Percentiles rank a stretch among this genome's conserved stretches.
Conservation (phyloP, 2,329 filamentous ascomycete genomes). For the Fusarium coffeatum region DNA sequence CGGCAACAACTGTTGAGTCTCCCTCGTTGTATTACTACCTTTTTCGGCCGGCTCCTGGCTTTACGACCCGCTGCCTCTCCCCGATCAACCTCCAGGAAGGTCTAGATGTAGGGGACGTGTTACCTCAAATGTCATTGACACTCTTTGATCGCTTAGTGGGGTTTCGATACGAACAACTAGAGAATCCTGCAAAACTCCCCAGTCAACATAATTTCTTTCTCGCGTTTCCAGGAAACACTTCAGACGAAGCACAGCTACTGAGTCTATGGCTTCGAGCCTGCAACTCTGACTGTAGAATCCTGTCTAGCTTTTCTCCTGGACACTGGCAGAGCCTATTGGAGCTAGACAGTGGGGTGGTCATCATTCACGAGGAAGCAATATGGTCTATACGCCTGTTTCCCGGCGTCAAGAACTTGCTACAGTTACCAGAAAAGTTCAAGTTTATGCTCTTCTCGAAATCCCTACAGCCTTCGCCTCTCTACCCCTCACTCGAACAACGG, state of each 20-base stretch:
- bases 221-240: slow-evolving; percentile 58
- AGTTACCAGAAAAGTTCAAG: slow-evolving; percentile 41
- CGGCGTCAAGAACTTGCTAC: slow-evolving; percentile 51
- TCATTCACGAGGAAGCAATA: slow-evolving; percentile 59
- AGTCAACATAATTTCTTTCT: slow-evolving; percentile 57
- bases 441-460: slow-evolving; percentile 58
- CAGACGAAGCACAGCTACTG: slow-evolving; percentile 53
- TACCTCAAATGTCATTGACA: slow-evolving; percentile 34
- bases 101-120: slow-evolving; percentile 5
- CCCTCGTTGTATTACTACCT: slow-evolving; percentile 52
- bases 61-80: slow-evolving; percentile 42
- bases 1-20: background rate
- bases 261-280: slow-evolving; percentile 58
- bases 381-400: slow-evolving; percentile 56
- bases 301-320: slow-evolving; percentile 55
- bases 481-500: slow-evolving; percentile 13
- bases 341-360: slow-evolving; percentile 49
- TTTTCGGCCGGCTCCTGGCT: slow-evolving; percentile 47
- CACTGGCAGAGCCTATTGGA: slow-evolving; percentile 61
- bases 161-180: slow-evolving; percentile 50
- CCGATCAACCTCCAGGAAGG: slow-evolving; percentile 35
- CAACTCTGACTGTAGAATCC: slow-evolving; percentile 57
- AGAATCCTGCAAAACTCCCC: slow-evolving; percentile 11
- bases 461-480: slow-evolving; percentile 32
- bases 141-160: slow-evolving; percentile 48